Evolutionary conservation across 2,329 filamentous ascomycete genomes (phyloP).

Genomic region (Xylariomycetidae sp.): DNA sequence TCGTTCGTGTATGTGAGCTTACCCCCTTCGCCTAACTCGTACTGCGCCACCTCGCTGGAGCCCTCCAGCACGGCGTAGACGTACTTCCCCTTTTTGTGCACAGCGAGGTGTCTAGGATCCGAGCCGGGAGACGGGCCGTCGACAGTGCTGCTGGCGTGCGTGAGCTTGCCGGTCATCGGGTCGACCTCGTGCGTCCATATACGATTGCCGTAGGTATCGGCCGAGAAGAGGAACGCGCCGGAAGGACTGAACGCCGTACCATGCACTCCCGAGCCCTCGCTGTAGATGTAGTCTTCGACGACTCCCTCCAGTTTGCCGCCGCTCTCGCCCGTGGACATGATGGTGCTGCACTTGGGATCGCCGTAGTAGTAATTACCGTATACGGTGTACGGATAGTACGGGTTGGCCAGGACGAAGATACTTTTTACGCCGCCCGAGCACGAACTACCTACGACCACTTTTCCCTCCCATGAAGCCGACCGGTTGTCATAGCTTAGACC

Average conservation of each 20-base stretch:
- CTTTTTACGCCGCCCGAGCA: conserved; percentile 17
- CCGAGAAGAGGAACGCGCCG: conserved; percentile 41
- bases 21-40: conserved; percentile 10
- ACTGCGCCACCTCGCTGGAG: conserved; percentile 18
- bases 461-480: conserved; percentile 14
- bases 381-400: conserved; percentile 19
- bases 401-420: conserved; percentile 20
- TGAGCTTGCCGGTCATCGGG: conserved; percentile 11
- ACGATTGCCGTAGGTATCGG: conserved; percentile 41
- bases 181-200: conserved; percentile 28
- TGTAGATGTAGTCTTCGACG: conserved; percentile 41
- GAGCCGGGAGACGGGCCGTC: conserved; percentile 12
- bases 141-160: conserved; percentile 5
- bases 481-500: conserved; percentile 16
- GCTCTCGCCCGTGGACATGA: conserved; percentile 36
- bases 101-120: conserved; percentile 22
- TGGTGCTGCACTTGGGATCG: conserved; percentile 20
- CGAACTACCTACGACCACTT: conserved; percentile 9
- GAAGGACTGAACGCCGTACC: conserved; percentile 42
- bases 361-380: conserved; percentile 25
- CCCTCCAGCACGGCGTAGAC: conserved; percentile 23
- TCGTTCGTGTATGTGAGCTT: conserved; percentile 6
- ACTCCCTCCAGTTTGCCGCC: conserved; percentile 33
- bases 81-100: conserved; percentile 19
- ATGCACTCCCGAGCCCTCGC: conserved; percentile 39